phyloP scores from a whole-genome alignment of 106 monocot species.

The Apostasia ramifera region DNA sequence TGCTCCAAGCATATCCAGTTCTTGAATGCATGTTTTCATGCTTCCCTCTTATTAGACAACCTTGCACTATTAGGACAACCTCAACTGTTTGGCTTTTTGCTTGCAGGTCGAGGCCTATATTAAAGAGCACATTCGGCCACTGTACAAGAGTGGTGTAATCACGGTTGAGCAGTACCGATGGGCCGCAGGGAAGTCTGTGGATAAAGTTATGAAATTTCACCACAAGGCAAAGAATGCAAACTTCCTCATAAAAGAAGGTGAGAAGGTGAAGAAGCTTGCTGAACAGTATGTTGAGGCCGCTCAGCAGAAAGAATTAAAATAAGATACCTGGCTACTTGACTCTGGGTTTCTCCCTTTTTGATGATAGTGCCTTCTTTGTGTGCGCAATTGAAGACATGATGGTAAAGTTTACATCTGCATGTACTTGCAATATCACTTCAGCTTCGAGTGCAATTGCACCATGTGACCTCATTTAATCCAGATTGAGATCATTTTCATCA shows the following conservation, averaged over 20 bases:
- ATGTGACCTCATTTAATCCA: no score
- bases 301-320: conserved; percentile 31
- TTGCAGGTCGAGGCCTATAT: conserved; percentile 78
- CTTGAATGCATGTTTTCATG: no score
- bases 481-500: no score
- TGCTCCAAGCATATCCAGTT: no score
- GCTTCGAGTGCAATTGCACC: no score
- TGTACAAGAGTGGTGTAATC: conserved; percentile 88
- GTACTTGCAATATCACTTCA: no score
- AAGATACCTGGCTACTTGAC: neutral
- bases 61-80: no score
- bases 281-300: conserved; percentile 76
- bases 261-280: conserved; percentile 86
- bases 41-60: neutral
- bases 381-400: no score
- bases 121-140: conserved; percentile 88
- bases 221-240: conserved; percentile 73
- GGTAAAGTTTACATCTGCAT: no score
- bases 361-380: neutral
- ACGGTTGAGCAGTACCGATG: conserved; percentile 77
- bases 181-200: conserved; percentile 66
- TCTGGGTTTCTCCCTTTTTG: neutral
- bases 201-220: conserved; percentile 85
- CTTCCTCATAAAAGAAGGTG: conserved; percentile 87
- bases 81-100: neutral